phyloP scores from a whole-genome alignment of 441 rosid species.

The Isatis lusitanica region DNA sequence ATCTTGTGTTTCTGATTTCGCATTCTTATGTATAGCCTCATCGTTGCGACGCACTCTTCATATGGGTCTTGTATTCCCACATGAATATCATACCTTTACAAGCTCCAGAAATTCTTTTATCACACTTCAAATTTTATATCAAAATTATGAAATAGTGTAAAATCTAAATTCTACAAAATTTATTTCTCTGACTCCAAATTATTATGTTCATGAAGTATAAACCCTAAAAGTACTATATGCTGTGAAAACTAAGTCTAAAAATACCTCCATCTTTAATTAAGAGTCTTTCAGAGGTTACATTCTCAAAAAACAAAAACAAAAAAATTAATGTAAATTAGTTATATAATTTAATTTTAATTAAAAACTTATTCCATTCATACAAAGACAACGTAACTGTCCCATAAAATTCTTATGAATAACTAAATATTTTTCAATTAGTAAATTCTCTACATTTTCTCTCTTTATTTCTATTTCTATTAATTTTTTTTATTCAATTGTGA shows the following conservation, averaged over 20 bases:
- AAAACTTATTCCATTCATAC: too few relatives aligned
- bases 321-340: too few relatives aligned
- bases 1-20: constrained; percentile 52
- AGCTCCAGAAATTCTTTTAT: neutral
- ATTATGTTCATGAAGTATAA: neutral
- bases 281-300: too few relatives aligned
- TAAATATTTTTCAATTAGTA: too few relatives aligned
- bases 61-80: constrained; percentile 69
- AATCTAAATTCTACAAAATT: neutral
- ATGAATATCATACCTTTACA: constrained; percentile 66
- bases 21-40: constrained; percentile 82
- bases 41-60: constrained; percentile 73
- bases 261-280: too few relatives aligned
- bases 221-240: neutral
- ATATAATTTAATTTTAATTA: too few relatives aligned
- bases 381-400: too few relatives aligned
- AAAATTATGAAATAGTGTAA: neutral
- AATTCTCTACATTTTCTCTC: too few relatives aligned
- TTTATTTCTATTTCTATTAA: too few relatives aligned
- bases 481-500: too few relatives aligned
- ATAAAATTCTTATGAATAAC: too few relatives aligned
- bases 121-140: neutral
- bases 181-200: neutral
- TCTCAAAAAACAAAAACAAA: too few relatives aligned
- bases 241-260: neutral